Evolutionary conservation across 2,329 filamentous ascomycete species (phyloP), one percentile per base, ranked within the genome.

Genomic region (Fusarium sp.): DNA sequence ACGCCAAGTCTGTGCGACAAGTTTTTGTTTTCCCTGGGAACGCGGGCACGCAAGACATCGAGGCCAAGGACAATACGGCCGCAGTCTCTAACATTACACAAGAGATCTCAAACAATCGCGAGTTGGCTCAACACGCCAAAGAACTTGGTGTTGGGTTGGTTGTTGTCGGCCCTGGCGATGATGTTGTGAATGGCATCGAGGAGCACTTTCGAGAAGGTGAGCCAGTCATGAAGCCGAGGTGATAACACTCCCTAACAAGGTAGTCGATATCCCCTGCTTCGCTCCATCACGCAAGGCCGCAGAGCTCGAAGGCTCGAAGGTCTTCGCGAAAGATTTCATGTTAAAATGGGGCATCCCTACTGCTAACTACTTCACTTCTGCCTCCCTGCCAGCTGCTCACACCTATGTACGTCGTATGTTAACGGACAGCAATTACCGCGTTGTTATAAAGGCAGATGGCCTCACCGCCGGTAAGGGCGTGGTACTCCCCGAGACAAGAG

Each of bases 291-390:
- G 89, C 75, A 83, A 84, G 23, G 91, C 92, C 13, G 91, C 92
- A 11, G 83, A 84, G 37, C 89, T 94, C 84, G 92, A 94, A 75
- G 92, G 92, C 40, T 92, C 88, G 72, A 94, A 94, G 79, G 87
- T 90, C 2, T 94, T 92, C 75, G 88, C 89, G 39, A 94, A 94
- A 75, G 89, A 92, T 73, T 94, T 94, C 74, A 94, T 94, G 92
- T 85, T 87, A 73, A 84, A 85, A 44, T 84, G 92, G 76, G 83
- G 82, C 62, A 94, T 94, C 66, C 91, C 91, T 19, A 94, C 92
- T 0, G 92, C 92, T 13, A 83, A 83, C 35, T 93, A 92, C 76
- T 82, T 84, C 70, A 93, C 90, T 77, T 94, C 94, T 76, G 83
- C 81, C 67, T 79, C 85, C 54, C 88, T 89, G 75, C 83, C 87